These are phyloP conservation scores for Starmerella cellae DNA, from an alignment of 805 yeast species.

Conservation along the genomic window DNA sequence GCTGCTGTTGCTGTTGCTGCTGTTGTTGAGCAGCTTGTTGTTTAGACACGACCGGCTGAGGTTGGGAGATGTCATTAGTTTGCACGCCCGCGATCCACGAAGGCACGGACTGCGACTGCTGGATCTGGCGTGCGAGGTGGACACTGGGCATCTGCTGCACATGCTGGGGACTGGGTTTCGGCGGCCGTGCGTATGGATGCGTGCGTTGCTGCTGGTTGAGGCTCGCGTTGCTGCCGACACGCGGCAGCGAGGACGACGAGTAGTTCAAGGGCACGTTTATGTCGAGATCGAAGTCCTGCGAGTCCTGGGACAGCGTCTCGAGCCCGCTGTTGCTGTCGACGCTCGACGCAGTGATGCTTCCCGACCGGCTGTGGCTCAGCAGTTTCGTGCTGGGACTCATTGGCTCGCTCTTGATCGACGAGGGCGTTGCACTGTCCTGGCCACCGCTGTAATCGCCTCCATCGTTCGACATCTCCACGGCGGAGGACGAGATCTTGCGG, in stretches of 20 bases:
- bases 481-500: no score
- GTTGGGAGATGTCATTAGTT: not conserved
- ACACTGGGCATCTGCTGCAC: not conserved
- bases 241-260: not conserved
- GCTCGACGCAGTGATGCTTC: not conserved
- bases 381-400: no score
- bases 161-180: no score
- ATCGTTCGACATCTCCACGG: no score
- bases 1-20: not conserved
- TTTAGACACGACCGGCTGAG: no score
- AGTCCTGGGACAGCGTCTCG: not conserved
- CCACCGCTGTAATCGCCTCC: no score
- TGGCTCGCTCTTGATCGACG: no score
- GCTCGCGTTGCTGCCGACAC: not conserved
- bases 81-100: constrained; percentile 13
- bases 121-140: constrained; percentile 10
- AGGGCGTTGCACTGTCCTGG: no score
- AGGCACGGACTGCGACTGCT: constrained; percentile 10
- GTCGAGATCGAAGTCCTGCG: not conserved
- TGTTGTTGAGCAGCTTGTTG: not conserved
- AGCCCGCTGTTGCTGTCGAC: not conserved
- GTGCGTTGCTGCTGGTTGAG: not conserved
- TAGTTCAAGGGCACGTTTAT: no score
- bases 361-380: no score
- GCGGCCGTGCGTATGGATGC: constrained; percentile 7